Percentiles rank a stretch among this genome's conserved stretches.
Evolutionary conservation across 108 stramenopile species (phyloP).

Genomic region (Skeletonema tropicum): DNA sequence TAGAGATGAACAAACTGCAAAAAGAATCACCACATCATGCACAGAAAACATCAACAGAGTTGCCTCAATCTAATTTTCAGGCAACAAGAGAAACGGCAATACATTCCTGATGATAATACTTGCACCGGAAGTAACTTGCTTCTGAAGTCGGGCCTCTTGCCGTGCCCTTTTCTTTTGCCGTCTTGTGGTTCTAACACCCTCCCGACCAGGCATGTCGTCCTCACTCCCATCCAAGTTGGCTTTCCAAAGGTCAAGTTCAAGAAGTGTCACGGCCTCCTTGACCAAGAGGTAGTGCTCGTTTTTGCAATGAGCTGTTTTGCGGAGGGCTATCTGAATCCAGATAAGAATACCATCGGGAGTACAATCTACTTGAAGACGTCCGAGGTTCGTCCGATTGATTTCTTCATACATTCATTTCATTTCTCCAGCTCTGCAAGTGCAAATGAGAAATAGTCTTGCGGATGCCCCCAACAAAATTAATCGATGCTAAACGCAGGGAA

Average conservation of each 20-base stretch:
- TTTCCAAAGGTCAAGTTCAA: not conserved
- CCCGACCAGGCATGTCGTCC: no score
- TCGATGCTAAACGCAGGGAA: no score
- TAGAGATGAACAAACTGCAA: no score
- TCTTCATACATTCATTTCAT: not conserved
- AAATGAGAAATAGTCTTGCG: no score
- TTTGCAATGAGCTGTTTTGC: not conserved
- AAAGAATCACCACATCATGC: no score
- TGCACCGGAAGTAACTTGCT: not conserved
- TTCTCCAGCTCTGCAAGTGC: slow-evolving; percentile 1
- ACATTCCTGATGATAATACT: not conserved
- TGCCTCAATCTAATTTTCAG: not conserved
- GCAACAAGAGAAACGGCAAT: not conserved
- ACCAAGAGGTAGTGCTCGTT: not conserved
- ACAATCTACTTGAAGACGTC: not conserved
- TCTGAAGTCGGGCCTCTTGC: not conserved
- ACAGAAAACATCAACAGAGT: no score
- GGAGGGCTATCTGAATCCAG: not conserved
- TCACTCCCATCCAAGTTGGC: not conserved
- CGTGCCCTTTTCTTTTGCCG: not conserved
- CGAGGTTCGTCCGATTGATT: not conserved
- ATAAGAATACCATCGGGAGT: not conserved
- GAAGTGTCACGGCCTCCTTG: not conserved
- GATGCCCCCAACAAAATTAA: no score
- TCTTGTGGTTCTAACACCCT: not conserved